Percentiles rank a stretch among this genome's conserved stretches.
Conservation (phyloP, 1,284 basidiomycete genomes). For the Hypsizygus ulmarius region DNA sequence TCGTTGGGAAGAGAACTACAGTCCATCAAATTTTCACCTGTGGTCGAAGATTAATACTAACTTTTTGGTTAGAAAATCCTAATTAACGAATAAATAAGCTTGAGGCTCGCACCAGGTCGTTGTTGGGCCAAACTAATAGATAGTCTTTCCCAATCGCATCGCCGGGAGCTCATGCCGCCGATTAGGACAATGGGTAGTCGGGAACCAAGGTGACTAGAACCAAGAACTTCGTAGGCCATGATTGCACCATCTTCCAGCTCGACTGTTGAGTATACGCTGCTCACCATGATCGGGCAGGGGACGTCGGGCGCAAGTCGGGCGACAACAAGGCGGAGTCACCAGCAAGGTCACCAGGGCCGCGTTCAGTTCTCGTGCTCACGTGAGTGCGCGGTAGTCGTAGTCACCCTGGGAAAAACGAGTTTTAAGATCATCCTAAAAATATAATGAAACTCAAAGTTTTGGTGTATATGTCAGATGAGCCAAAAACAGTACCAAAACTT, state of each 20-base stretch:
- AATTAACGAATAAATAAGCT: slow-evolving; percentile 2
- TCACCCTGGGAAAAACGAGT: too few species aligned
- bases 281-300: slow-evolving; percentile 5
- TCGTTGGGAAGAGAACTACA: background rate
- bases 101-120: slow-evolving; percentile 26
- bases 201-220: slow-evolving; percentile 21
- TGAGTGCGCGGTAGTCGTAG: too few species aligned
- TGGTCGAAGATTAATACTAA: slow-evolving; percentile 34
- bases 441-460: too few species aligned
- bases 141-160: slow-evolving; percentile 32
- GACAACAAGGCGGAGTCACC: too few species aligned
- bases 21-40: slow-evolving; percentile 18
- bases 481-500: too few species aligned
- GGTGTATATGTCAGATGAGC: too few species aligned
- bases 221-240: slow-evolving; percentile 31
- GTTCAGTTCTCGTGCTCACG: too few species aligned
- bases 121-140: slow-evolving; percentile 20
- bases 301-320: background rate
- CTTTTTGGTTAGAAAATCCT: background rate
- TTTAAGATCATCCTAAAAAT: too few species aligned
- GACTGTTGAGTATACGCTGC: slow-evolving; percentile 22
- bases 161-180: slow-evolving; percentile 27
- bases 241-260: slow-evolving; percentile 30
- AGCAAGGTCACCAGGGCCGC: too few species aligned
- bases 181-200: slow-evolving; percentile 28